Conservation (phyloP, 306 rosid genomes). For the Lathyrus oleraceus region DNA sequence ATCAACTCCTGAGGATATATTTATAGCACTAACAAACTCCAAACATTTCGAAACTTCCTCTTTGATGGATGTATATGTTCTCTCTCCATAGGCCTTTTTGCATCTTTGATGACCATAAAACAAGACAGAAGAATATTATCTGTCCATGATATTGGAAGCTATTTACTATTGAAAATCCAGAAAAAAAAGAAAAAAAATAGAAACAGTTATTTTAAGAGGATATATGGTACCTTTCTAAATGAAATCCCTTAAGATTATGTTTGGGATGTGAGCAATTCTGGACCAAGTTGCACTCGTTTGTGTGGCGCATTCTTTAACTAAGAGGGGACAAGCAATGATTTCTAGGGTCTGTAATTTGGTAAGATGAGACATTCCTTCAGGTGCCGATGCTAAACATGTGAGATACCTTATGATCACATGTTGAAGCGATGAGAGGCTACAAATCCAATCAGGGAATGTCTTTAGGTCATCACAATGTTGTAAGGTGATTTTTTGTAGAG, state of each 20-base stretch:
- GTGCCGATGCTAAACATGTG: not conserved
- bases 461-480: not conserved
- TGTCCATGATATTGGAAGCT: not conserved
- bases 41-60: not conserved
- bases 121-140: not conserved
- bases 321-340: not conserved
- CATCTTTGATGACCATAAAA: not conserved
- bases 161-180: not conserved
- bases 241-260: not conserved
- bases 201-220: not conserved
- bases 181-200: not conserved
- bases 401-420: not conserved
- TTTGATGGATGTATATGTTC: not conserved
- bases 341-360: not conserved
- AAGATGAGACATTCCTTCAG: not conserved
- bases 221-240: not conserved
- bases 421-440: not conserved
- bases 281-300: not conserved
- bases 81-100: not conserved
- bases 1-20: not conserved
- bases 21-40: not conserved
- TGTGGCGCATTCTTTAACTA: not conserved
- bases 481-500: not conserved
- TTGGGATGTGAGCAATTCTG: constrained; percentile 12
- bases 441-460: not conserved